Conservation (phyloP, 371 early-diverging fungal genomes). For the Mortierella sp. region DNA sequence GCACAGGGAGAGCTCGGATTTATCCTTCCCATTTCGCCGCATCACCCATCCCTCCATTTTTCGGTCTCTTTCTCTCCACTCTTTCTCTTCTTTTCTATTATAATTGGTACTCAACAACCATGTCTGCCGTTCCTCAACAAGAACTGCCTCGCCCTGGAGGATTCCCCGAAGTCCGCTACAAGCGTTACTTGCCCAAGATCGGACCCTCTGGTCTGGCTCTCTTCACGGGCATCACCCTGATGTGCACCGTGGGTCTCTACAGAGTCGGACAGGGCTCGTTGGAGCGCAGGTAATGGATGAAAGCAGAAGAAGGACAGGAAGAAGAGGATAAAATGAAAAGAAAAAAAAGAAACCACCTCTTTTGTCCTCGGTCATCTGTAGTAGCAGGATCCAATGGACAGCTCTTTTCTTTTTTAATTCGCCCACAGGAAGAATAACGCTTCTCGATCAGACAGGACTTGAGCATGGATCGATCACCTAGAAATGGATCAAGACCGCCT, state of each 20-base stretch:
- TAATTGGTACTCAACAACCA: conserved; percentile 12
- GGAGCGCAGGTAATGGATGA: conserved; percentile 73
- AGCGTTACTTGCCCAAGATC: conserved; percentile 88
- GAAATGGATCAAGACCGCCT: too few species aligned
- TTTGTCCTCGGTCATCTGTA: background rate
- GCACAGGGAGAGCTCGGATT: too few species aligned
- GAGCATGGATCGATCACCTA: too few species aligned
- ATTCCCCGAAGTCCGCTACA: conserved; percentile 80
- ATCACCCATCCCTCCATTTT: background rate
- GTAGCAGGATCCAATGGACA: too few species aligned
- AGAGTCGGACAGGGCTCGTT: conserved; percentile 72
- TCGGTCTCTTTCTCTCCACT: background rate
- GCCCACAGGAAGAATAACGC: too few species aligned
- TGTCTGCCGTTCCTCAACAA: conserved; percentile 59
- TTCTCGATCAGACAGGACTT: too few species aligned
- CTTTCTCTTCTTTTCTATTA: background rate
- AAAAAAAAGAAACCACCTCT: background rate
- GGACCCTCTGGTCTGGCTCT: conserved; percentile 84
- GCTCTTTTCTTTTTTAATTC: too few species aligned
- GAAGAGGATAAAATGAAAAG: background rate
- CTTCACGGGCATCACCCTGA: conserved; percentile 62
- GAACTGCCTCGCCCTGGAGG: conserved; percentile 83
- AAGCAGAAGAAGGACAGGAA: background rate
- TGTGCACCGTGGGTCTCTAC: conserved; percentile 68
- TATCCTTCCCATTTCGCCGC: too few species aligned